Conservation (phyloP, 208 protist genomes). For the Naegleria gruberi region DNA sequence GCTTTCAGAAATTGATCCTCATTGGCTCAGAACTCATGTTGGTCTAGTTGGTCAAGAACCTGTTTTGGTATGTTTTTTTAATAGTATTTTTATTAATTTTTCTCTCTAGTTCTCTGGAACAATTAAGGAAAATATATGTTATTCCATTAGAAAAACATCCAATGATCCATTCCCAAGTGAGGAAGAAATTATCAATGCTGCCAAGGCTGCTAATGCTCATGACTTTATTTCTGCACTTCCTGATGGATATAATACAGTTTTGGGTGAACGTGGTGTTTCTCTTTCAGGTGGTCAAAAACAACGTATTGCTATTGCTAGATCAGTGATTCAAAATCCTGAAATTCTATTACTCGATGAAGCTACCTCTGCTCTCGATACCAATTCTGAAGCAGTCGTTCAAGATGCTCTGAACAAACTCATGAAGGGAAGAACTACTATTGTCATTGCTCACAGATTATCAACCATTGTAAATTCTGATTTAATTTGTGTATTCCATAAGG, state of each 20-base stretch:
- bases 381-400: background rate
- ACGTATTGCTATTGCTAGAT: background rate
- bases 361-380: background rate
- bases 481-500: background rate
- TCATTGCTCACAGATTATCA: background rate
- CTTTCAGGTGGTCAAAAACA: background rate
- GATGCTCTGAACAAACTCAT: background rate
- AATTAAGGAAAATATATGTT: conserved; percentile 16
- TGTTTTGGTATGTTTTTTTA: background rate
- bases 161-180: background rate
- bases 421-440: background rate
- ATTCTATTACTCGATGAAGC: background rate
- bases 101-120: background rate
- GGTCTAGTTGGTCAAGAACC: background rate
- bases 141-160: background rate
- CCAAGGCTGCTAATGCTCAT: background rate
- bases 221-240: background rate
- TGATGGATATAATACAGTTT: background rate
- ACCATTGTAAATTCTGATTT: background rate
- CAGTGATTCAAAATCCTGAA: background rate
- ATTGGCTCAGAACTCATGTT: background rate
- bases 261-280: background rate
- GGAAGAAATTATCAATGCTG: background rate
- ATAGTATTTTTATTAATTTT: background rate
- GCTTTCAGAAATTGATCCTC: background rate